Evolutionary conservation across 83 land plant genomes (phyloP), one percentile per base, ranked within the genome.

Genomic region (Isoetes engelmannii): DNA sequence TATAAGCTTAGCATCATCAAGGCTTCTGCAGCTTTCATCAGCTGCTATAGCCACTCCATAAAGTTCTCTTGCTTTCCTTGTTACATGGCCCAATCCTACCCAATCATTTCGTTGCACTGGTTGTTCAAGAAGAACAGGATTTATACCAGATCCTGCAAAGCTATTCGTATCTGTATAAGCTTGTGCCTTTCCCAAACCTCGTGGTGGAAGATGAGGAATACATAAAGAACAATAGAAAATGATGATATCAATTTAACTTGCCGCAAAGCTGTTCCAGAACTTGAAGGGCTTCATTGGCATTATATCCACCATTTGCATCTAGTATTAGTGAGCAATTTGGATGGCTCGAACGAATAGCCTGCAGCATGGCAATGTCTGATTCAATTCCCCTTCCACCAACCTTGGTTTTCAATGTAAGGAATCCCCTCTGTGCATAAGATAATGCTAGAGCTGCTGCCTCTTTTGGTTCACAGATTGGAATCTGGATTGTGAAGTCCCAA

Each of bases 281-380:
- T 67, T 87, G 74, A 50, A 90, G 70, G 28, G 95, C 95, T 66
- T 87, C 86, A 57, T 48, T 28, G 19, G 89, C 72, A 18, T 65
- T 70, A 73, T 87, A 87, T 8, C 90, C 92, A 69, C 84, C 95
- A 70, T 90, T 90, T n/a, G 92, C 95, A 83, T 90, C 95, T 15
- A 90, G 69, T 53, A 90, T 83, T 48, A 87, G 81, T 4, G 74
- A 75, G 68, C 88, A 90, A 53, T 72, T 70, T 57, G 95, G 95
- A 67, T 87, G 90, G 45, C 47, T 85, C 7, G 18, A 48, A 37
- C 89, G 77, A 57, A 90, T 90, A 7, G 88, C 84, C 67, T 67
- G 70, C 43, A 90, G 82, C 68, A 85, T 85, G 54, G 84, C 74
- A 6, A 87, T 83, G 58, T 90, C 95, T n/a, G 74, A 70, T n/a